Evolutionary conservation across 805 yeast species (phyloP).

Genomic region (Tetrapisispora arboricola): DNA sequence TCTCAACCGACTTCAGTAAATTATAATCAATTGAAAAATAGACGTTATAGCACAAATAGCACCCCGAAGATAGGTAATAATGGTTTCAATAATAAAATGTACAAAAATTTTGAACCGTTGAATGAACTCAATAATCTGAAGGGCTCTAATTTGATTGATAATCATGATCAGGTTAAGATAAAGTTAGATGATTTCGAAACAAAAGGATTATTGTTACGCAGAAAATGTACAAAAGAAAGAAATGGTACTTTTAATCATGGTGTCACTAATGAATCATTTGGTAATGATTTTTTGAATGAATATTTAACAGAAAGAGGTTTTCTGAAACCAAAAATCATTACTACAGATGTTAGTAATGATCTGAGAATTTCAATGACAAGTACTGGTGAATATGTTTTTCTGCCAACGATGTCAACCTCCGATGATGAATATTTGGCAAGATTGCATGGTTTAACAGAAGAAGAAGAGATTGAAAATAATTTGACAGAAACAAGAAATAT

Average conservation of each 20-base stretch:
- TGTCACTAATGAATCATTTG: not conserved
- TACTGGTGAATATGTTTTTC: conserved; percentile 28
- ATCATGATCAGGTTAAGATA: not conserved
- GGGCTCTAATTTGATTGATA: not conserved
- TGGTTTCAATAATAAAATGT: not conserved
- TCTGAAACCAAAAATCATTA: conserved; percentile 13
- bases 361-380: conserved; percentile 25
- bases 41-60: conserved; percentile 1
- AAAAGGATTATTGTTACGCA: not conserved
- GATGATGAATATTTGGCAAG: conserved; percentile 28
- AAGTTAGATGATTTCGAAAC: not conserved
- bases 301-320: conserved; percentile 25
- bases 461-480: conserved; percentile 1
- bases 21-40: not conserved
- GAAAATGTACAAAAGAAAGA: not conserved
- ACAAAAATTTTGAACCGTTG: not conserved
- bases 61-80: not conserved
- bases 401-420: conserved; percentile 26
- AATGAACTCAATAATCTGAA: not conserved
- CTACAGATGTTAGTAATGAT: conserved; percentile 9
- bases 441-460: conserved; percentile 13
- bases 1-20: not conserved
- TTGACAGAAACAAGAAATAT: not conserved
- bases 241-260: not conserved
- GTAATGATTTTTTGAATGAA: conserved; percentile 9